A percentile compares a stretch with the other conserved stretches of the same genome.
Evolutionary conservation across 2,329 filamentous ascomycete species (phyloP).

Genomic region (Tolypocladium tropicale): DNA sequence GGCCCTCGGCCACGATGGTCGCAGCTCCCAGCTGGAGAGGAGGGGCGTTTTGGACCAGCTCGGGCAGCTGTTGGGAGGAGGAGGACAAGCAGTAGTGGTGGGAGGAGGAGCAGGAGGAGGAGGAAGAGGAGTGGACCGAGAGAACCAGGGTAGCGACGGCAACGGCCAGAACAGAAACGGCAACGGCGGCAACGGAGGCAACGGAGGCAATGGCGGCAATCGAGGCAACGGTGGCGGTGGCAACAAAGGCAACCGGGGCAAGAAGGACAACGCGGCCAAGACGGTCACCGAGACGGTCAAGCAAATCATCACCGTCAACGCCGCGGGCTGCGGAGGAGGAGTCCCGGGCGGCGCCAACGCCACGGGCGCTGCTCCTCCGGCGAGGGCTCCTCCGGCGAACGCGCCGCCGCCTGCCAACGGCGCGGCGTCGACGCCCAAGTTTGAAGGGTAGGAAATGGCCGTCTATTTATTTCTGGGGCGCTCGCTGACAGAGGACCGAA

Average conservation of each 20-base stretch:
- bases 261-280: too few species aligned
- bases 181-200: neutral
- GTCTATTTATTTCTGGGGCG: too few species aligned
- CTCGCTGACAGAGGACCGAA: neutral
- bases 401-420: neutral
- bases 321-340: neutral
- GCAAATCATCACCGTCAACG: constrained; percentile 6
- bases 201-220: neutral
- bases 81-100: neutral
- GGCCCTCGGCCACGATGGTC: constrained; percentile 1
- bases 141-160: neutral
- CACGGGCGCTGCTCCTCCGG: neutral
- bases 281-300: constrained; percentile 7
- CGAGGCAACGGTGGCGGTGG: neutral
- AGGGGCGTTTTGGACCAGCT: constrained; percentile 5
- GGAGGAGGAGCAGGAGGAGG: neutral
- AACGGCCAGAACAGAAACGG: neutral
- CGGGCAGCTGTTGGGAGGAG: constrained; percentile 4
- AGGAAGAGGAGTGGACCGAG: neutral
- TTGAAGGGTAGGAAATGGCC: constrained; percentile 9
- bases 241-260: neutral
- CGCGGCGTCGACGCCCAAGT: neutral
- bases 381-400: neutral
- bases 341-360: neutral
- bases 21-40: constrained; percentile 1